These are phyloP conservation scores for Geoglossum cookeanum DNA, from an alignment of 2,329 filamentous ascomycete genomes.

Conservation along the genomic window DNA sequence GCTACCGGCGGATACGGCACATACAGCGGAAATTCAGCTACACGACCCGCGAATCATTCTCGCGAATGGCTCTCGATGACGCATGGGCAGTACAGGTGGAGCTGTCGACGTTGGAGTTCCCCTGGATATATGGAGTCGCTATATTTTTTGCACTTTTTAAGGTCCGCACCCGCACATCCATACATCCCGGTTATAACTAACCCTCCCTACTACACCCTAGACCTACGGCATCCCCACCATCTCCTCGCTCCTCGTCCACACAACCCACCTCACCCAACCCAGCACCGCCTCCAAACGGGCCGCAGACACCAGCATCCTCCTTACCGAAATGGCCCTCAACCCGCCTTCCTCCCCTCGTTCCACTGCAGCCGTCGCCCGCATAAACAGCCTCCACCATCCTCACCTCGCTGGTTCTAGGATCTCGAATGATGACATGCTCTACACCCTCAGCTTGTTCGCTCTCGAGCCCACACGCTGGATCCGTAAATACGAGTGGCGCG, in stretches of 20 bases:
- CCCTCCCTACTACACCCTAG: slow-evolving; percentile 12
- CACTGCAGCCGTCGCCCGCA: slow-evolving; percentile 36
- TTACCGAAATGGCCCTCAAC: slow-evolving; percentile 29
- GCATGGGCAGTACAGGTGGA: slow-evolving; percentile 30
- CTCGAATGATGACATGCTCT: slow-evolving; percentile 42
- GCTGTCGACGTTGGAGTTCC: slow-evolving; percentile 34
- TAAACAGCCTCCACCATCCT: slow-evolving; percentile 41
- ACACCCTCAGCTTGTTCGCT: slow-evolving; percentile 46
- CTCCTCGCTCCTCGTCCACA: slow-evolving; percentile 28
- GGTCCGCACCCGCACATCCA: not conserved
- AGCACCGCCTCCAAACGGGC: slow-evolving; percentile 33
- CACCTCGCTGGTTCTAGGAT: slow-evolving; percentile 42
- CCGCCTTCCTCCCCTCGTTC: slow-evolving; percentile 25
- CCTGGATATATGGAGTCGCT: slow-evolving; percentile 22
- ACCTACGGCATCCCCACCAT: slow-evolving; percentile 39
- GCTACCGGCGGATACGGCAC: slow-evolving; percentile 21
- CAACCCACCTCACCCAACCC: slow-evolving; percentile 27
- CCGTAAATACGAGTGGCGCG: slow-evolving; percentile 48
- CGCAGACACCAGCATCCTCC: slow-evolving; percentile 30
- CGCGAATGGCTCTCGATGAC: slow-evolving; percentile 34
- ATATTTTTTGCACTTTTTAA: not conserved
- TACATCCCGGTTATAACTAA: not conserved
- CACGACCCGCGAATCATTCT: slow-evolving; percentile 24
- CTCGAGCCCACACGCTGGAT: slow-evolving; percentile 47
- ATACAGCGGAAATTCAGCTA: slow-evolving; percentile 26